Conservation (phyloP, 78 protist genomes). For the Bodo saltans region DNA sequence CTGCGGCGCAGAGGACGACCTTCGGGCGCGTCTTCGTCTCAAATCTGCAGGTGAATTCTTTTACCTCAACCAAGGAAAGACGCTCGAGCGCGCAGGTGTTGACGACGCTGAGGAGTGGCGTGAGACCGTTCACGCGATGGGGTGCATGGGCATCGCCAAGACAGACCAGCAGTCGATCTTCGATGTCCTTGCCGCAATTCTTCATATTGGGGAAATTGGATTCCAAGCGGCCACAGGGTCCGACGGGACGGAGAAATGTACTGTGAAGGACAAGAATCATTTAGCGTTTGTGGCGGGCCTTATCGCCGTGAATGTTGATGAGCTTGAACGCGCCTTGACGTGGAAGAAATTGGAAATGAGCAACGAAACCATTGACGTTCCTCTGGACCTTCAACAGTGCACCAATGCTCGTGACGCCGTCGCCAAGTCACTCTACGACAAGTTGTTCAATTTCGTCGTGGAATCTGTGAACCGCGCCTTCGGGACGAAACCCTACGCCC, state of each 20-base stretch:
- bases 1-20: slow-evolving; percentile 29
- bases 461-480: slow-evolving; percentile 60
- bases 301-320: slow-evolving; percentile 17
- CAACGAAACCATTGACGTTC: background rate
- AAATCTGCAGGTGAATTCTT: slow-evolving; percentile 46
- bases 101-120: slow-evolving; percentile 72
- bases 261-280: background rate
- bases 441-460: slow-evolving; percentile 84
- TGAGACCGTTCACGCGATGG: slow-evolving; percentile 66
- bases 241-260: slow-evolving; percentile 26
- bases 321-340: slow-evolving; percentile 21
- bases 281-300: slow-evolving; percentile 50
- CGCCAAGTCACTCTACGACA: slow-evolving; percentile 83
- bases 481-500: slow-evolving; percentile 22
- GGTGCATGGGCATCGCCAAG: slow-evolving; percentile 57
- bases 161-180: slow-evolving; percentile 52
- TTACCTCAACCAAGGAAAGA: slow-evolving; percentile 13
- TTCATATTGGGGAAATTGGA: slow-evolving; percentile 72
- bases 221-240: slow-evolving; percentile 53
- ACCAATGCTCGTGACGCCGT: slow-evolving; percentile 73
- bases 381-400: slow-evolving; percentile 23
- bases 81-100: slow-evolving; percentile 64
- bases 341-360: slow-evolving; percentile 10
- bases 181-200: slow-evolving; percentile 70
- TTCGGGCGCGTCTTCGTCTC: slow-evolving; percentile 44